Conservation (phyloP, 192 early-diverging fungal species). For the Obelidium mucronatum region DNA sequence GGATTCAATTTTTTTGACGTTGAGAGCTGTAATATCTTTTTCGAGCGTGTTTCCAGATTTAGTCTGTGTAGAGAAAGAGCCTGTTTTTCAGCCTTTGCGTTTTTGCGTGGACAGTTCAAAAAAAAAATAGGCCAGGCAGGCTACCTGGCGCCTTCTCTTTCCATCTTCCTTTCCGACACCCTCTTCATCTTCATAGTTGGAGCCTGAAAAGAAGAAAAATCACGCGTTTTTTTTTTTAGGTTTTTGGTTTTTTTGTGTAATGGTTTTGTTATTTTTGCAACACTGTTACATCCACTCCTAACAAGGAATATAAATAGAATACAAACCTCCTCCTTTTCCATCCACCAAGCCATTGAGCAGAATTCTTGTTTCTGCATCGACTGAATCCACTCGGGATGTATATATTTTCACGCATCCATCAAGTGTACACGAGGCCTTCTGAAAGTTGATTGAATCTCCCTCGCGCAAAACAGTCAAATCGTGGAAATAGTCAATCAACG, state of each 20-base stretch:
- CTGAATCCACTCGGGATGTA: constrained; percentile 95
- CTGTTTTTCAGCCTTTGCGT: too few species aligned
- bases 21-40: constrained; percentile 81
- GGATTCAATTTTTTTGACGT: constrained; percentile 85
- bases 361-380: constrained; percentile 90
- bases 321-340: constrained; percentile 38
- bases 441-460: constrained; percentile 98
- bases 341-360: constrained; percentile 87
- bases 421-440: constrained; percentile 95
- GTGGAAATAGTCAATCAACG: constrained; percentile 97
- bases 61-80: constrained; percentile 1
- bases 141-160: constrained; percentile 20
- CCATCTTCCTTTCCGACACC: constrained; percentile 21
- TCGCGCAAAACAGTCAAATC: constrained; percentile 93
- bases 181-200: constrained; percentile 26
- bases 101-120: too few species aligned
- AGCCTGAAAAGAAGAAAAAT: background rate
- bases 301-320: background rate
- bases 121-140: background rate
- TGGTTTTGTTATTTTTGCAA: too few species aligned
- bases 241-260: too few species aligned
- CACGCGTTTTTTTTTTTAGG: too few species aligned
- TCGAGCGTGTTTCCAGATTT: constrained; percentile 69
- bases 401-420: constrained; percentile 98
- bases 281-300: too few species aligned